Conservation (phyloP, 1,139 yeast genomes). For the Zygoascus sp. region DNA sequence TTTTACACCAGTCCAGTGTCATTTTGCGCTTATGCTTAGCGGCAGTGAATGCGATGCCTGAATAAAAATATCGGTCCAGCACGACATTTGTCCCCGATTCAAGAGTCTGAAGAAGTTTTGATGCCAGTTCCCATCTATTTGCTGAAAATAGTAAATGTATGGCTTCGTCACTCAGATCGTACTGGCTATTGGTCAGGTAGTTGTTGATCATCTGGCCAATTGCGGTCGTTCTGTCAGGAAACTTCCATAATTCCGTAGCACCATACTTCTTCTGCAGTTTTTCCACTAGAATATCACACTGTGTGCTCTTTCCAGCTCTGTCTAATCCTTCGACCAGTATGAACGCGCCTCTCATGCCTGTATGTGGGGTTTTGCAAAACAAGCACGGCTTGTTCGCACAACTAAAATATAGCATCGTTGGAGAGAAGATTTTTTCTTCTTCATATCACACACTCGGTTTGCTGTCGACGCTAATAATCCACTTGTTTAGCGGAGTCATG, state of each 20-base stretch:
- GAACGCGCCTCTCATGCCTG: slow-evolving; percentile 60
- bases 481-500: slow-evolving; percentile 2
- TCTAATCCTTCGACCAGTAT: slow-evolving; percentile 91
- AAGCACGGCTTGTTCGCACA: neutral
- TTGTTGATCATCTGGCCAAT: slow-evolving; percentile 75
- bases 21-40: slow-evolving; percentile 59
- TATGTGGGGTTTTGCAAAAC: neutral
- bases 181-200: slow-evolving; percentile 47
- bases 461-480: slow-evolving; percentile 6
- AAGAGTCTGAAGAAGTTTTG: slow-evolving; percentile 45
- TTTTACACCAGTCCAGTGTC: slow-evolving; percentile 66
- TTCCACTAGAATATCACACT: slow-evolving; percentile 49
- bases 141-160: slow-evolving; percentile 89
- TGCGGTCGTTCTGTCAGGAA: slow-evolving; percentile 81
- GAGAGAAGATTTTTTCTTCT: slow-evolving; percentile 4
- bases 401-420: neutral
- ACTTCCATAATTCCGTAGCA: slow-evolving; percentile 54
- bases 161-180: slow-evolving; percentile 50
- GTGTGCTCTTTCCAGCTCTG: slow-evolving; percentile 92
- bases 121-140: slow-evolving; percentile 82
- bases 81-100: slow-evolving; percentile 56
- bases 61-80: slow-evolving; percentile 82
- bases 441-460: slow-evolving; percentile 11
- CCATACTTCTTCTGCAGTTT: slow-evolving; percentile 33
- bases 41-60: slow-evolving; percentile 88